Evolutionary conservation across 2,329 filamentous ascomycete species (phyloP).

Genomic region (Fusarium sp.): DNA sequence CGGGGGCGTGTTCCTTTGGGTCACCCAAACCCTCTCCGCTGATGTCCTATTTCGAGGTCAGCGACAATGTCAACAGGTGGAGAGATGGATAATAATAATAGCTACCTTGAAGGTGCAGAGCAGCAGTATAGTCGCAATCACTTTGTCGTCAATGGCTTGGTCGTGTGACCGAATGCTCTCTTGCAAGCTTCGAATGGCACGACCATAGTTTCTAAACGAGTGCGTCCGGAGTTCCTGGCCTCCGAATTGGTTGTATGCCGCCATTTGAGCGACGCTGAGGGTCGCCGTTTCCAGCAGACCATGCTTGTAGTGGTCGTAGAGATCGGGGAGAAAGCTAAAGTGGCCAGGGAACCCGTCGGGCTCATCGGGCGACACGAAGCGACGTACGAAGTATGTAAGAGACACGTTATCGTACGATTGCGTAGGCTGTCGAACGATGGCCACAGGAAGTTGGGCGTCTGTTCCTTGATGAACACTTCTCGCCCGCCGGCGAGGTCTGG

Average conservation of each 20-base stretch:
- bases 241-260: constrained; percentile 53
- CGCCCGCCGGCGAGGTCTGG: neutral
- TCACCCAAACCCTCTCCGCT: constrained; percentile 51
- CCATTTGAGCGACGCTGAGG: constrained; percentile 53
- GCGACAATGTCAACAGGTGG: neutral
- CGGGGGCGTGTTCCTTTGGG: constrained; percentile 51
- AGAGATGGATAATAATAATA: neutral
- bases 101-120: constrained; percentile 51
- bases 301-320: constrained; percentile 47
- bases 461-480: neutral
- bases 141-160: constrained; percentile 49
- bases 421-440: constrained; percentile 23
- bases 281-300: constrained; percentile 53
- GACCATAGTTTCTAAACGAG: constrained; percentile 51
- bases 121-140: constrained; percentile 51
- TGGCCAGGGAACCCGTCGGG: constrained; percentile 53
- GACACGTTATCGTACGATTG: constrained; percentile 49
- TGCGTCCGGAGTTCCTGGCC: constrained; percentile 47
- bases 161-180: constrained; percentile 46
- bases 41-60: constrained; percentile 46
- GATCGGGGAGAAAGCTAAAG: constrained; percentile 51
- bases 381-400: constrained; percentile 54
- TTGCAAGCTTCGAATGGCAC: constrained; percentile 49
- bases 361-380: constrained; percentile 52
- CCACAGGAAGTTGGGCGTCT: neutral